A percentile compares a stretch with the other conserved stretches of the same genome.
Evolutionary conservation across 306 rosid species (phyloP).

Genomic region (Fagus sylvatica): DNA sequence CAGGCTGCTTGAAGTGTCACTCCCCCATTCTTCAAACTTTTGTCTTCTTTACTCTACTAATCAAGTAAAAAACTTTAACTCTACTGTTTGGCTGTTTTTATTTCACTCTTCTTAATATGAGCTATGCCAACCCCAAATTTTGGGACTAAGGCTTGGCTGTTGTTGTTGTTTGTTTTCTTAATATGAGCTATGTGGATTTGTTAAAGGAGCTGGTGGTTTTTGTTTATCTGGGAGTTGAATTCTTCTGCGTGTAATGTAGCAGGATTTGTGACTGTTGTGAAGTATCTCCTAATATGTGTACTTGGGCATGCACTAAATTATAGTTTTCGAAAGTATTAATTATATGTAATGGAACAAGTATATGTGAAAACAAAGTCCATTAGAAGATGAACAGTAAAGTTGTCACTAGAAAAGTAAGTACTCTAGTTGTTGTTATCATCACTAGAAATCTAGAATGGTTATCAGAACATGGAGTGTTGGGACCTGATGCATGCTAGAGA

Average conservation of each 20-base stretch:
- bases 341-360: neutral
- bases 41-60: constrained; percentile 11
- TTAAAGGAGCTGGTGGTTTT: constrained; percentile 4
- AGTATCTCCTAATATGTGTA: constrained; percentile 6
- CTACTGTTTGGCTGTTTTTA: constrained; percentile 9
- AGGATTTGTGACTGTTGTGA: constrained; percentile 8
- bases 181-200: neutral
- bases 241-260: constrained; percentile 9
- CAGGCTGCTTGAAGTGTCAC: constrained; percentile 4
- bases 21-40: constrained; percentile 6
- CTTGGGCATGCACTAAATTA: neutral
- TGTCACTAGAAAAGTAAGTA: neutral
- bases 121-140: neutral
- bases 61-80: neutral
- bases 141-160: neutral
- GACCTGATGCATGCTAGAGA: neutral
- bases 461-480: neutral
- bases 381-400: neutral
- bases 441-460: neutral
- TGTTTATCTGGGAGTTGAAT: constrained; percentile 4
- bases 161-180: neutral
- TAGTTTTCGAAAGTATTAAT: neutral
- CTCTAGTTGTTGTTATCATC: neutral
- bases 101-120: neutral
- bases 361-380: neutral